phyloP scores from a whole-genome alignment of 2,329 filamentous ascomycete species.

The Blumeria graminis region DNA sequence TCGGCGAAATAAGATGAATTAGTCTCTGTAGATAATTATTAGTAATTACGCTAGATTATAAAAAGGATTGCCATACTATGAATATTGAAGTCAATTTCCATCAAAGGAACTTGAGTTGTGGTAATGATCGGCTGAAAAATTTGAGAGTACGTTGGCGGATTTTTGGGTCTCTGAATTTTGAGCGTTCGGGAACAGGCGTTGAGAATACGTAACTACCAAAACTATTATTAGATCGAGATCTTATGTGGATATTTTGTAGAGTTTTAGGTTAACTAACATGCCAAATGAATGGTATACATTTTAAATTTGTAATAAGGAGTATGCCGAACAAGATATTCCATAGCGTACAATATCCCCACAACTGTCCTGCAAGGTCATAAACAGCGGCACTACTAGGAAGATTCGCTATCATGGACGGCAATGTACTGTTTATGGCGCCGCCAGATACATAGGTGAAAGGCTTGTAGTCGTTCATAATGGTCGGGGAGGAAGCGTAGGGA shows the following conservation, averaged over 20 bases:
- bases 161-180: conserved; percentile 19
- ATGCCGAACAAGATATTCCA: conserved; percentile 15
- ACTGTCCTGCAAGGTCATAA: conserved; percentile 4
- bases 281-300: conserved; percentile 34
- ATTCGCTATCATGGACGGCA: too few relatives aligned
- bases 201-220: conserved; percentile 14
- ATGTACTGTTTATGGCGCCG: too few relatives aligned
- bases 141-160: conserved; percentile 17
- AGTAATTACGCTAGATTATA: conserved; percentile 37
- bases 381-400: background rate
- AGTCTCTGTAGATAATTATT: conserved; percentile 45
- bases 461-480: too few relatives aligned
- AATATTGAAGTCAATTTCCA: conserved; percentile 49
- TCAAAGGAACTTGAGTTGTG: conserved; percentile 29
- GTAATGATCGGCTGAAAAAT: conserved; percentile 39
- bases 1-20: conserved; percentile 50
- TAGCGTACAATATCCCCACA: conserved; percentile 12
- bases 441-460: too few relatives aligned
- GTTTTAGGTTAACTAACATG: conserved; percentile 22
- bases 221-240: background rate
- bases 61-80: conserved; percentile 41
- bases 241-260: background rate
- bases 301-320: conserved; percentile 27
- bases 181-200: conserved; percentile 21
- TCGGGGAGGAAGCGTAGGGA: too few relatives aligned